A percentile compares a stretch with the other conserved stretches of the same genome.
These are phyloP conservation scores for Pyracantha coccinea DNA, from an alignment of 331 rosid genomes.

Conservation along the genomic window DNA sequence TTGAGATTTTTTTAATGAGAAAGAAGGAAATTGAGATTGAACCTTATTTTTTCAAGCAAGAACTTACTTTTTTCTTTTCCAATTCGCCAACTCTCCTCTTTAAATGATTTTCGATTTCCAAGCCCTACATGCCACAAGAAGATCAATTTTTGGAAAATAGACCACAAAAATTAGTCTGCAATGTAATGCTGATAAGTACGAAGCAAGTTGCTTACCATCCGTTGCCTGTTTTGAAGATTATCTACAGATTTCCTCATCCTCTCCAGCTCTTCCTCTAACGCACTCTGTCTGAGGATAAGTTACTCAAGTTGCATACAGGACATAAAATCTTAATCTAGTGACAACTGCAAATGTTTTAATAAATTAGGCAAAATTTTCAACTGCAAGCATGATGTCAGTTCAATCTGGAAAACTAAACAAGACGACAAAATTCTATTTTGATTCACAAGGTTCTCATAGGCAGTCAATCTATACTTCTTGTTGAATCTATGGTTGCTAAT, in stretches of 20 bases:
- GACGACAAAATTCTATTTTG: not conserved
- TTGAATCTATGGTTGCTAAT: not conserved
- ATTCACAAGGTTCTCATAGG: not conserved
- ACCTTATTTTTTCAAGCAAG: conserved; percentile 1
- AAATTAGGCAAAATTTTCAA: not conserved
- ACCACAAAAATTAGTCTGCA: not conserved
- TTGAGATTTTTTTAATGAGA: not conserved
- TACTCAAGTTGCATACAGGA: conserved; percentile 45
- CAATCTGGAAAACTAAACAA: not conserved
- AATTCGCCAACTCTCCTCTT: conserved; percentile 58
- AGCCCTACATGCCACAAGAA: conserved; percentile 45
- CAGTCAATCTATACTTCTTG: not conserved
- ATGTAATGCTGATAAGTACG: not conserved
- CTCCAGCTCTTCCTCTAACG: conserved; percentile 83
- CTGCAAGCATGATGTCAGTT: not conserved
- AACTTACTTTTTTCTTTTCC: conserved; percentile 69
- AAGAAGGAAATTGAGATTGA: not conserved
- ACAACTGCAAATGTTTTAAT: not conserved
- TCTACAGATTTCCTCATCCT: conserved; percentile 51
- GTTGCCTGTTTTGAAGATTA: conserved; percentile 62
- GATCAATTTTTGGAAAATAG: not conserved
- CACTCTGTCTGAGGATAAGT: conserved; percentile 98
- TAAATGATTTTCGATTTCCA: conserved; percentile 94
- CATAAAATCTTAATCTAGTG: conserved; percentile 24
- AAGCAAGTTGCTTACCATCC: conserved; percentile 54